Evolutionary conservation across 2,329 filamentous ascomycete species (phyloP).

Genomic region (Colletotrichum navitas): DNA sequence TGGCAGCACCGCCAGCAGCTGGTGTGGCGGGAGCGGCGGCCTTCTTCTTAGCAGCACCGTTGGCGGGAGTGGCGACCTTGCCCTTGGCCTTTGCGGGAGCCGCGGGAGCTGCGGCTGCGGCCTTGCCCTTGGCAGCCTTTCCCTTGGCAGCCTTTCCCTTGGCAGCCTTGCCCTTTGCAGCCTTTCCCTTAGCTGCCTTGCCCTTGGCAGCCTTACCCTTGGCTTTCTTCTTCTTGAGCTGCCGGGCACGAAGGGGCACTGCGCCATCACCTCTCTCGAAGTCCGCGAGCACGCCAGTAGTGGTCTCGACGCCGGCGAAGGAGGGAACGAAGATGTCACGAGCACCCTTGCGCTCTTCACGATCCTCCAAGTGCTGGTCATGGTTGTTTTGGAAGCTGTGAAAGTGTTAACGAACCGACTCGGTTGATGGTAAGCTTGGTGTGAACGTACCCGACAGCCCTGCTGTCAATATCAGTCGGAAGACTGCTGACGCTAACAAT

Average conservation of each 20-base stretch:
- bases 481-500: constrained; percentile 41
- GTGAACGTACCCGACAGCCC: constrained; percentile 34
- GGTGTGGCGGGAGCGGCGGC: not conserved
- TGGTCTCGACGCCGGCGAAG: constrained; percentile 35
- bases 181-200: constrained; percentile 26
- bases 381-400: constrained; percentile 17
- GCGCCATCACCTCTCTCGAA: constrained; percentile 24
- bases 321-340: constrained; percentile 35
- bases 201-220: constrained; percentile 32
- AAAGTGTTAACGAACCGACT: not conserved
- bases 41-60: constrained; percentile 12
- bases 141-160: constrained; percentile 34
- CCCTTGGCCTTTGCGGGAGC: constrained; percentile 7
- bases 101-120: not conserved
- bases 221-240: constrained; percentile 33
- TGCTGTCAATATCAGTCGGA: constrained; percentile 37
- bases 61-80: constrained; percentile 17
- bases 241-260: constrained; percentile 30
- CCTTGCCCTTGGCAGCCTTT: constrained; percentile 21
- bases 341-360: constrained; percentile 31
- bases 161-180: not conserved
- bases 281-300: constrained; percentile 32
- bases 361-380: constrained; percentile 32
- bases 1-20: constrained; percentile 12
- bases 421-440: too few species aligned